phyloP scores from a whole-genome alignment of 768 basidiomycete genomes.

The Austroboletus eburneus region DNA sequence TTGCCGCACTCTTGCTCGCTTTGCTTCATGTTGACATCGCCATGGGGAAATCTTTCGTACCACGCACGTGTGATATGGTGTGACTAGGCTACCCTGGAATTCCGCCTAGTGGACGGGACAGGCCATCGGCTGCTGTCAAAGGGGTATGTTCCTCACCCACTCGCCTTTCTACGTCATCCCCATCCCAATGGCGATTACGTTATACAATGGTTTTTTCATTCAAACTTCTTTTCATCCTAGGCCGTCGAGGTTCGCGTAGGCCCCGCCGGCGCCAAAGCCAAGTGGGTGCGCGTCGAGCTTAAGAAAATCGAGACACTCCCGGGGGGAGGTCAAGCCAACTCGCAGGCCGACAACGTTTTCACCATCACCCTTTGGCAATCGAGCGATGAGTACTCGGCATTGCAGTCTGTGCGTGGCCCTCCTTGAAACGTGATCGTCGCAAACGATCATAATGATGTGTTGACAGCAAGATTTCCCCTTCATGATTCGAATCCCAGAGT shows the following conservation, averaged over 20 bases:
- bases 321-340: constrained; percentile 61
- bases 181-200: constrained; percentile 2
- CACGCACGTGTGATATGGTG: not conserved
- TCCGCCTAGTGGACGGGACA: constrained; percentile 68
- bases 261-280: constrained; percentile 74
- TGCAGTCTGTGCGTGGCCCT: constrained; percentile 54
- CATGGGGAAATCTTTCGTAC: not conserved
- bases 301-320: constrained; percentile 86
- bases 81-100: constrained; percentile 78
- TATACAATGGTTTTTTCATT: not conserved
- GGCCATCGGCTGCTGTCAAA: constrained; percentile 80
- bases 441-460: constrained; percentile 1
- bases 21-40: no score
- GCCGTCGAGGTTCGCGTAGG: constrained; percentile 83
- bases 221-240: constrained; percentile 35
- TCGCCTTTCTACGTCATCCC: not conserved
- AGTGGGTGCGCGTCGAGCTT: constrained; percentile 89
- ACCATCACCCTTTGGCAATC: constrained; percentile 83
- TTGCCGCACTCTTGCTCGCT: not conserved
- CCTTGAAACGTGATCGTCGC: constrained; percentile 1
- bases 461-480: constrained; percentile 83
- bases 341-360: constrained; percentile 76
- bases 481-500: constrained; percentile 87
- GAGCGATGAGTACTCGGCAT: constrained; percentile 63
- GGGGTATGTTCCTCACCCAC: constrained; percentile 54